A percentile compares a stretch with the other conserved stretches of the same genome.
phyloP scores from a whole-genome alignment of 805 yeast genomes.

The Ogataea ganodermae region DNA sequence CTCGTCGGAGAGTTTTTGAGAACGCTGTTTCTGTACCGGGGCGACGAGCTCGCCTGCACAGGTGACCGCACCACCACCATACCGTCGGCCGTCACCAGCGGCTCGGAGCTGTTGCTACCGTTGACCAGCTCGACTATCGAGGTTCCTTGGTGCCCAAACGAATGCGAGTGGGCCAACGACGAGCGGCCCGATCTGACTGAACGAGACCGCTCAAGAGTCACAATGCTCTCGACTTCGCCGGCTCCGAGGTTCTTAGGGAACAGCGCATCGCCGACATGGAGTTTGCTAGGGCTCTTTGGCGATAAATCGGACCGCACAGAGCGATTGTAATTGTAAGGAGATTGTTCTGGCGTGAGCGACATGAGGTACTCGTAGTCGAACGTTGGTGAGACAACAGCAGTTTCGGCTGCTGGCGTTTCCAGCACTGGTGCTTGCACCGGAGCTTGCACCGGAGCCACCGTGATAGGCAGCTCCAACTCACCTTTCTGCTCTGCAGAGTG shows the following conservation, averaged over 20 bases:
- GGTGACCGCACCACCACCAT: constrained; percentile 46
- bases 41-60: constrained; percentile 8
- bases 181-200: constrained; percentile 62
- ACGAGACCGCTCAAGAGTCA: constrained; percentile 66
- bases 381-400: neutral
- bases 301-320: neutral
- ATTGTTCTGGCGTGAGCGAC: constrained; percentile 11
- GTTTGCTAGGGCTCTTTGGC: constrained; percentile 19
- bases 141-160: constrained; percentile 19
- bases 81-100: constrained; percentile 39
- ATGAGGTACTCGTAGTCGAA: constrained; percentile 4
- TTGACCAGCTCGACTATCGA: constrained; percentile 32
- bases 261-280: constrained; percentile 55
- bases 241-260: constrained; percentile 71
- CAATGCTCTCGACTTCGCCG: constrained; percentile 73
- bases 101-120: constrained; percentile 17
- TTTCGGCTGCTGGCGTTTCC: neutral
- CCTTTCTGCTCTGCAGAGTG: neutral
- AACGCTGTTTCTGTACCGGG: constrained; percentile 8
- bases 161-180: constrained; percentile 17
- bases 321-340: constrained; percentile 1
- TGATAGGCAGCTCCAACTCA: no score
- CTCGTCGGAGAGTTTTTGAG: constrained; percentile 5
- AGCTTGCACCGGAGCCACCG: neutral
- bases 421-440: neutral